phyloP scores from a whole-genome alignment of 202 grass and related monocot genomes.

The Zizania palustris region DNA sequence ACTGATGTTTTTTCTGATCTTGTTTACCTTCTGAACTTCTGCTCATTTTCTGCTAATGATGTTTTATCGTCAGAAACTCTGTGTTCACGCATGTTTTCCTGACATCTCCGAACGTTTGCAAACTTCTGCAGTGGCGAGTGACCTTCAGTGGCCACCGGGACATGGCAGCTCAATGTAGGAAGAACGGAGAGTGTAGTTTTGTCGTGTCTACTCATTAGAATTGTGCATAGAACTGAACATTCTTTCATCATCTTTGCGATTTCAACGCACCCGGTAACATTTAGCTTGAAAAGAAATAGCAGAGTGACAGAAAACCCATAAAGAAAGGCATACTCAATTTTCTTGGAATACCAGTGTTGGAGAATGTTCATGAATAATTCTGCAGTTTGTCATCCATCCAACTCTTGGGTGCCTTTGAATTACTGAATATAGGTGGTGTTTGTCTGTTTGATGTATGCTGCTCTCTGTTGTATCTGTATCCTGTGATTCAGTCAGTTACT shows the following conservation, averaged over 20 bases:
- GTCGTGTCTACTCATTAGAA: background rate
- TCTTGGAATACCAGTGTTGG: background rate
- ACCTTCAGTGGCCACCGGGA: constrained; percentile 6
- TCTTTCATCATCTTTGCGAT: constrained; percentile 2
- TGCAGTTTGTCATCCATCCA: background rate
- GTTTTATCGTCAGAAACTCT: background rate
- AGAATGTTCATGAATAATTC: constrained; percentile 15
- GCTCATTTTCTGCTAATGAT: no score
- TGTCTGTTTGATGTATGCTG: background rate
- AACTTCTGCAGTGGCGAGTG: constrained; percentile 19
- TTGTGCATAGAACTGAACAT: constrained; percentile 24
- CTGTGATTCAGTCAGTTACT: background rate
- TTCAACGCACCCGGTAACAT: constrained; percentile 21
- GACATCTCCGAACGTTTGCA: background rate
- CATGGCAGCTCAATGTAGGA: constrained; percentile 7
- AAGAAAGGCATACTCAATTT: background rate
- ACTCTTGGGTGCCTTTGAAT: background rate
- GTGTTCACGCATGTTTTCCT: background rate
- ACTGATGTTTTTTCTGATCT: no score
- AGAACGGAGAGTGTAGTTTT: constrained; percentile 19
- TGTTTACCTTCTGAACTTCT: background rate
- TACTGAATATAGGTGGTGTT: background rate
- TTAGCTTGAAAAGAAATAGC: background rate
- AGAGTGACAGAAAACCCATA: background rate
- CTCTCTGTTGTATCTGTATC: background rate